phyloP scores from a whole-genome alignment of 306 rosid species.

The Dicorynia guianensis region DNA sequence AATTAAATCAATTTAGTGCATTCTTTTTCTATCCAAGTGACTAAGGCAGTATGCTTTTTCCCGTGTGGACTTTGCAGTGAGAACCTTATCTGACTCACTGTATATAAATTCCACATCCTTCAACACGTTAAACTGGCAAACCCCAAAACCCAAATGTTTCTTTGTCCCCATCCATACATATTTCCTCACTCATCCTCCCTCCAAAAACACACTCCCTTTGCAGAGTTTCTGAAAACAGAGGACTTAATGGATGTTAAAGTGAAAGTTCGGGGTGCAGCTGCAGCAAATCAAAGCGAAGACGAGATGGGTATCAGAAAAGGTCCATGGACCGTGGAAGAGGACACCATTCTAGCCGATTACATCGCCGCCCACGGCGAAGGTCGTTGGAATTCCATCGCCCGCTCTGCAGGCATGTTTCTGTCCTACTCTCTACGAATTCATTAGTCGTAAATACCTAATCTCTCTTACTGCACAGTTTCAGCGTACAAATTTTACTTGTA shows the following conservation, averaged over 20 bases:
- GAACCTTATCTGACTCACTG: conserved; percentile 45
- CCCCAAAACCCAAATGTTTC: conserved; percentile 26
- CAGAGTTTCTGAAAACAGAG: background rate
- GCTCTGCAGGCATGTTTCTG: conserved; percentile 48
- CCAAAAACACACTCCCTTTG: background rate
- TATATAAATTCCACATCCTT: conserved; percentile 35
- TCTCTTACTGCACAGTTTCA: background rate
- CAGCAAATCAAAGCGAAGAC: background rate
- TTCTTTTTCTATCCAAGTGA: conserved; percentile 28
- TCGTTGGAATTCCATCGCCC: conserved; percentile 66
- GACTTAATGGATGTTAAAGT: background rate
- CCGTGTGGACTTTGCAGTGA: conserved; percentile 2
- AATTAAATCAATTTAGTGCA: conserved; percentile 4
- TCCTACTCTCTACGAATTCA: background rate
- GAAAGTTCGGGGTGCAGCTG: conserved; percentile 2
- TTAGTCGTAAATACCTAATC: background rate
- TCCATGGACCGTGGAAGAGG: conserved; percentile 76
- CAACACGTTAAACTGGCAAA: conserved; percentile 42
- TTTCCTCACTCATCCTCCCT: background rate
- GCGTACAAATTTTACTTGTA: background rate
- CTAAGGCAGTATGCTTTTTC: conserved; percentile 31
- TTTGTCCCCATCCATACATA: conserved; percentile 10
- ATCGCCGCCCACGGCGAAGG: conserved; percentile 64
- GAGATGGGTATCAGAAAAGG: conserved; percentile 58
- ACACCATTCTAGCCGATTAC: conserved; percentile 55